Conservation (phyloP, 2,329 filamentous ascomycete species). For the Xylaria sp. region DNA sequence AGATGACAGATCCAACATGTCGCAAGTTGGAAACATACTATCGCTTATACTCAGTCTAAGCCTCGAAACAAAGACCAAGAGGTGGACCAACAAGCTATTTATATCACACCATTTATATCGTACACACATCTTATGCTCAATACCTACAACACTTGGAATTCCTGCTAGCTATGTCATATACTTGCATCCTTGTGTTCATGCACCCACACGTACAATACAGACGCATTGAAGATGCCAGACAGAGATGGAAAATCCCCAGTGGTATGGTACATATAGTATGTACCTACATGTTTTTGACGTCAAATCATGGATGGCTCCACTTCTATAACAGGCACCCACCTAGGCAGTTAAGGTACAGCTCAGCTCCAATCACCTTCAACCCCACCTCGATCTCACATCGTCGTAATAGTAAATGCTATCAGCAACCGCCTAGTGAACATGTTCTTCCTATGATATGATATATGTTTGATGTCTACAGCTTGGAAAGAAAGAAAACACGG, state of each 20-base stretch:
- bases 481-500: background rate
- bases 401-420: background rate
- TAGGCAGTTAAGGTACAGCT: background rate
- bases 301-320: conserved; percentile 66
- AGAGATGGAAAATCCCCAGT: background rate
- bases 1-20: background rate
- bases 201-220: background rate
- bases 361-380: background rate
- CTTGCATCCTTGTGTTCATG: background rate
- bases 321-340: conserved; percentile 51
- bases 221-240: background rate
- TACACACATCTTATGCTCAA: background rate
- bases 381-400: conserved; percentile 3
- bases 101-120: background rate
- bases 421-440: background rate
- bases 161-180: conserved; percentile 44
- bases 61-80: background rate
- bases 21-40: background rate
- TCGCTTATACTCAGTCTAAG: background rate
- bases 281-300: background rate
- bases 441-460: background rate
- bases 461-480: background rate
- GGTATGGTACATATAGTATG: background rate
- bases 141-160: conserved; percentile 75
- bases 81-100: background rate